Percentiles rank a stretch among this genome's conserved stretches.
These are phyloP conservation scores for Rhodocollybia butyracea DNA, from an alignment of 768 basidiomycete genomes.

Conservation along the genomic window DNA sequence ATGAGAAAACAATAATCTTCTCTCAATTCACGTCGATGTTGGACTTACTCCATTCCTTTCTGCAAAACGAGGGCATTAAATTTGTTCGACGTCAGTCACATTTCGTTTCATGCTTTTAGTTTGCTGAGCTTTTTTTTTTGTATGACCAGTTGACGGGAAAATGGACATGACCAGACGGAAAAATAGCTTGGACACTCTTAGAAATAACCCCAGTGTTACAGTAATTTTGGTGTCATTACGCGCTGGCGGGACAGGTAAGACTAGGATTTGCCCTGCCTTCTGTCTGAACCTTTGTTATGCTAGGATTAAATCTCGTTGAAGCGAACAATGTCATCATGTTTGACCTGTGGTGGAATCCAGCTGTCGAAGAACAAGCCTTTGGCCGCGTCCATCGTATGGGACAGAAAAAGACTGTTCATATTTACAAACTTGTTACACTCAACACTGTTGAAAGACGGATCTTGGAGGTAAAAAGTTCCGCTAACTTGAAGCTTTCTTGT, in stretches of 20 bases:
- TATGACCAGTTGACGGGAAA: conserved; percentile 56
- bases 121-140: no score
- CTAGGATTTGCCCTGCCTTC: conserved; percentile 3
- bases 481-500: not conserved
- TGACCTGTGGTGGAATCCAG: conserved; percentile 96
- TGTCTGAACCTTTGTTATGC: not conserved
- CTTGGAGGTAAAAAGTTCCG: conserved; percentile 3
- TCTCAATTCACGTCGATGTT: conserved; percentile 91
- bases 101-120: not conserved
- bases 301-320: conserved; percentile 85
- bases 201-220: conserved; percentile 47
- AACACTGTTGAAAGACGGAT: conserved; percentile 7
- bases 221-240: conserved; percentile 97
- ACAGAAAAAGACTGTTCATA: conserved; percentile 4
- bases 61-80: conserved; percentile 60
- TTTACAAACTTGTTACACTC: conserved; percentile 6
- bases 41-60: conserved; percentile 82
- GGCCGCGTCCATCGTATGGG: conserved; percentile 10
- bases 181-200: conserved; percentile 69
- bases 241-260: conserved; percentile 87
- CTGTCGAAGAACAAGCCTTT: conserved; percentile 44
- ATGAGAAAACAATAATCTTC: conserved; percentile 96
- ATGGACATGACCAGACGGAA: conserved; percentile 81
- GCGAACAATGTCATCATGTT: conserved; percentile 94
- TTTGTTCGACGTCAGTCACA: conserved; percentile 80